Evolutionary conservation across 257 asterid genomes (phyloP), one percentile per base, ranked within the genome.

Genomic region (Mitragyna speciosa): DNA sequence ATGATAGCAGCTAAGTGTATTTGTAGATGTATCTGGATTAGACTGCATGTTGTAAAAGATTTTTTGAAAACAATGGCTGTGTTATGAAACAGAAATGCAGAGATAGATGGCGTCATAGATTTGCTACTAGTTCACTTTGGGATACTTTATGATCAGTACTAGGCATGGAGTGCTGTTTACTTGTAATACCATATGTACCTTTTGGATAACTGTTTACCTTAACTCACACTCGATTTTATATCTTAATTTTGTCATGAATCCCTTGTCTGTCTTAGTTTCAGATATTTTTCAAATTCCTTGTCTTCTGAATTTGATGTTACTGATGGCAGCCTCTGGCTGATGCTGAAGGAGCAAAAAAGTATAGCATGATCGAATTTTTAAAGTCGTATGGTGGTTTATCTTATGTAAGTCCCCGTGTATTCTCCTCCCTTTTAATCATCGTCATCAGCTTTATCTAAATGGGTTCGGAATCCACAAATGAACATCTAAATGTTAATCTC

Each of bases 291-390:
- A 64, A 14, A 28, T 43, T 63, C 26, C 24, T 59, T n/a, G 19
- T 47, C 48, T 30, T 17, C 52, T 63, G 43, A 64, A 30, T 15
- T 59, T 12, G 31, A 64, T 67, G n/a, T 82, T 77, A 72, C 52
- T 87, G 70, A 75, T 83, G 79, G 87, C 91, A 96, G 98, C 98
- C 99, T 83, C 84, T 96, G 87, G 98, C 99, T 78, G 99, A 96
- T 85, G 97, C 99, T 12, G 97, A 96, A 87, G 99, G 99, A 75
- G 95, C 99, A 67, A 89, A 87, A 82, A 88, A 88, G 89, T 45
- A 82, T 43, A 72, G 76, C 86, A 90, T 94, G 94, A 87, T 92
- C 68, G 98, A 89, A 81, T 83, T 92, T 51, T 82, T 96, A 22
- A 94, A 87, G 87, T 84, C 96, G 2, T 84, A 88, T 75, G 98